phyloP scores from a whole-genome alignment of 805 yeast genomes.

The Schwanniomyces pseudopolymorphus region DNA sequence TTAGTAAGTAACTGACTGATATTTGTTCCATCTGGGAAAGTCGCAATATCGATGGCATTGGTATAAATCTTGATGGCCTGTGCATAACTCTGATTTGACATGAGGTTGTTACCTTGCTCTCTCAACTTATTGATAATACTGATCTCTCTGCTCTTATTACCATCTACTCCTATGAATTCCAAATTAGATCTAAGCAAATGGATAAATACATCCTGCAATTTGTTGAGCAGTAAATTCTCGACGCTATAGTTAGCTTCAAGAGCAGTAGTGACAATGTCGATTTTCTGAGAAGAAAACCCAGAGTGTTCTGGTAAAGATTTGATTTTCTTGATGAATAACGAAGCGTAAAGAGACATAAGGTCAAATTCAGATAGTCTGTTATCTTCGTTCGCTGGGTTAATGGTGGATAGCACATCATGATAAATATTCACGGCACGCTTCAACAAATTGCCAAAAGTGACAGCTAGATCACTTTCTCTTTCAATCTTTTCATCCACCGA shows the following conservation, averaged over 20 bases:
- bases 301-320: background rate
- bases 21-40: slow-evolving; percentile 9
- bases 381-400: background rate
- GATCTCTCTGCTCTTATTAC: background rate
- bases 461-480: slow-evolving; percentile 15
- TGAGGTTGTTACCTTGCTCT: slow-evolving; percentile 41
- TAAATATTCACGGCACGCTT: slow-evolving; percentile 10
- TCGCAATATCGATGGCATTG: slow-evolving; percentile 28
- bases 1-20: slow-evolving; percentile 36
- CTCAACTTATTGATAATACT: slow-evolving; percentile 20
- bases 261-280: background rate
- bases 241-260: background rate
- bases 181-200: background rate
- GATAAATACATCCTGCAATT: background rate
- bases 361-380: background rate
- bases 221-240: background rate
- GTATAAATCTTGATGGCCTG: slow-evolving; percentile 41
- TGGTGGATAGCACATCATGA: background rate
- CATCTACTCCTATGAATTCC: slow-evolving; percentile 1
- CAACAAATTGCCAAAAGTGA: slow-evolving; percentile 17
- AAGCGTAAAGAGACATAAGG: background rate
- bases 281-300: background rate
- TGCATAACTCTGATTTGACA: slow-evolving; percentile 34
- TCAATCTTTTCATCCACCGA: background rate
- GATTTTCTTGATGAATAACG: background rate